These are phyloP conservation scores for Aspergillus pseudoglaucus DNA, from an alignment of 2,329 filamentous ascomycete genomes.

Conservation along the genomic window DNA sequence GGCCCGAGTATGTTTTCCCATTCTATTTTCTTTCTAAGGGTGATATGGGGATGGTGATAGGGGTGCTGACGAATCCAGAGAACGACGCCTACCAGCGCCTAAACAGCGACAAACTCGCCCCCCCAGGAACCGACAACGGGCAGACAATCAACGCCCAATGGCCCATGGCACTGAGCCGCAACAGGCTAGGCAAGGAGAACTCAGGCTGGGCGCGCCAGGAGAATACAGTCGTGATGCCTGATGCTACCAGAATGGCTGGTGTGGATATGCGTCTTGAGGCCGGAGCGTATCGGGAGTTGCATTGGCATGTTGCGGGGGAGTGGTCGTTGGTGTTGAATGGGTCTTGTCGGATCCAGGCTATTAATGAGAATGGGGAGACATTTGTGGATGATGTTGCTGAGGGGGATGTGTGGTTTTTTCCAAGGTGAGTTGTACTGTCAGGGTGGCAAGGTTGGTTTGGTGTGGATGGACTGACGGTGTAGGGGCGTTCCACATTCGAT, in stretches of 20 bases:
- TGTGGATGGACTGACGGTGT: too few relatives aligned
- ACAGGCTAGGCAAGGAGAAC: conserved; percentile 35
- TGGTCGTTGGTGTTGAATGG: conserved; percentile 37
- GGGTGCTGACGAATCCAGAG: conserved; percentile 13
- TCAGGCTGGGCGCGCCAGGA: conserved; percentile 53
- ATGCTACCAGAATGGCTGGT: conserved; percentile 48
- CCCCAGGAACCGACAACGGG: conserved; percentile 47
- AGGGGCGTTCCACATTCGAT: conserved; percentile 67
- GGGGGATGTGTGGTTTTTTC: conserved; percentile 78
- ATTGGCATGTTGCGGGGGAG: conserved; percentile 44
- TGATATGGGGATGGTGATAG: background rate
- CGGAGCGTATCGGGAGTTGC: conserved; percentile 56
- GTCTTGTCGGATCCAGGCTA: conserved; percentile 31
- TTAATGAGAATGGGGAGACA: conserved; percentile 57
- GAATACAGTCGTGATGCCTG: conserved; percentile 47
- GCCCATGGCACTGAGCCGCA: conserved; percentile 48
- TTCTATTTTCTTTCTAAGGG: background rate
- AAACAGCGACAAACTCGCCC: conserved; percentile 50
- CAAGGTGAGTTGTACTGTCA: conserved; percentile 36
- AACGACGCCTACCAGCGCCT: conserved; percentile 47
- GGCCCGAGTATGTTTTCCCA: conserved; percentile 40
- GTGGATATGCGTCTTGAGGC: conserved; percentile 55
- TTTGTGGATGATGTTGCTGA: conserved; percentile 71
- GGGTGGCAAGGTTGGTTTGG: too few relatives aligned
- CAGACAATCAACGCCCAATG: conserved; percentile 43